Percentiles rank a stretch among this genome's conserved stretches.
Conservation (phyloP, 805 yeast genomes). For the Komagataella pastoris region DNA sequence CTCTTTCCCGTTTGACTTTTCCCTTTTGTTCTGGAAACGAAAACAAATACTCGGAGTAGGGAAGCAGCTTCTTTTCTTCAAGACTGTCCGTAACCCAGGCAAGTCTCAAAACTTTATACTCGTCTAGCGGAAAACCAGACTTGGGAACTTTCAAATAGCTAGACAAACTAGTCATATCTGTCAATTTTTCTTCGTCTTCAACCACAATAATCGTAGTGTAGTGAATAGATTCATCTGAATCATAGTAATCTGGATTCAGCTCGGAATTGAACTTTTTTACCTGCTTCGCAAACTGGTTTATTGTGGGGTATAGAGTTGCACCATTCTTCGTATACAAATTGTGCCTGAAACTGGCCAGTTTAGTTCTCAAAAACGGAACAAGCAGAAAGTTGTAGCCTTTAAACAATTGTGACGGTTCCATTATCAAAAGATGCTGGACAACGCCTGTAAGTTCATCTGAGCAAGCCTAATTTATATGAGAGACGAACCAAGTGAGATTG, state of each 20-base stretch:
- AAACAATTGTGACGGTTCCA: constrained; percentile 4
- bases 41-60: not conserved
- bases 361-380: constrained; percentile 7
- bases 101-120: not conserved
- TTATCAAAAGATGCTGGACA: not conserved
- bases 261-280: not conserved
- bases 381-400: constrained; percentile 8
- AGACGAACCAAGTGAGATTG: not conserved
- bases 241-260: not conserved
- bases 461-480: not conserved
- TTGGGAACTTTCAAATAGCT: not conserved
- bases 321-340: constrained; percentile 13
- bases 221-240: not conserved
- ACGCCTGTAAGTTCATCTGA: not conserved
- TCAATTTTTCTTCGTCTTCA: not conserved
- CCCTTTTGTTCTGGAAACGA: not conserved
- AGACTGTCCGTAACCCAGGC: not conserved
- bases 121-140: not conserved
- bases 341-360: constrained; percentile 7
- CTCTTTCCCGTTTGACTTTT: not conserved
- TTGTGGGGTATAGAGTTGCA: constrained; percentile 8
- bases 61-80: not conserved
- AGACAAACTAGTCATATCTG: not conserved
- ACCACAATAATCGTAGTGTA: constrained; percentile 3
- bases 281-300: not conserved